Conservation (phyloP, 768 basidiomycete genomes). For the Mycena chlorophos region DNA sequence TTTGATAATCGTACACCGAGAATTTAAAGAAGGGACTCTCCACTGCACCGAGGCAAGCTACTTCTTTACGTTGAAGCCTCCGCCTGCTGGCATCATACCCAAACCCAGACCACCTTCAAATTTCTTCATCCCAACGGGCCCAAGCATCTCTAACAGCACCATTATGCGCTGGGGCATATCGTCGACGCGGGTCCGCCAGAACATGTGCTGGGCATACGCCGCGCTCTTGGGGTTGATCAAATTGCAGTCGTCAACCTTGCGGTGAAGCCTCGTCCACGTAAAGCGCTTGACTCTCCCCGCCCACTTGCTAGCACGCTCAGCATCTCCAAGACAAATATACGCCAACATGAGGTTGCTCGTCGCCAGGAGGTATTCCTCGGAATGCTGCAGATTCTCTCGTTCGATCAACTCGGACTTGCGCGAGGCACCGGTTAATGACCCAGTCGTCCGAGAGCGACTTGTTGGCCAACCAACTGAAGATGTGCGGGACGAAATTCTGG, state of each 20-base stretch:
- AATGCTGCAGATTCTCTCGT: background rate
- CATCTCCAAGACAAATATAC: slow-evolving; percentile 11
- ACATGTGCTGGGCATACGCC: background rate
- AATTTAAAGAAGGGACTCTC: too few relatives aligned
- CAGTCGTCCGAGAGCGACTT: slow-evolving; percentile 13
- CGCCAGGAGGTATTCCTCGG: background rate
- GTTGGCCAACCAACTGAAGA: slow-evolving; percentile 32
- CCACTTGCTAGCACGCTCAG: slow-evolving; percentile 4
- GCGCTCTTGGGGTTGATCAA: too few relatives aligned
- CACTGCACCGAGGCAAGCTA: too few relatives aligned
- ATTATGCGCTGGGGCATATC: background rate
- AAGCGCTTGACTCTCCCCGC: slow-evolving; percentile 1
- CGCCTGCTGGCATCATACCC: too few relatives aligned
- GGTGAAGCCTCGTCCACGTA: too few relatives aligned
- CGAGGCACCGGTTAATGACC: slow-evolving; percentile 2
- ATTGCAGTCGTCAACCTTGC: too few relatives aligned
- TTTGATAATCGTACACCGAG: too few relatives aligned
- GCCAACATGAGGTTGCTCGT: slow-evolving; percentile 1
- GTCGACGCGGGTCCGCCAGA: background rate
- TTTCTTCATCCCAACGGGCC: background rate
- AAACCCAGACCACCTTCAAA: background rate
- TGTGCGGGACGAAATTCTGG: slow-evolving; percentile 20
- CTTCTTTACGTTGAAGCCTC: too few relatives aligned
- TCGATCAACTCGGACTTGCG: background rate
- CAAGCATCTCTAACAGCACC: background rate